A percentile compares a stretch with the other conserved stretches of the same genome.
Evolutionary conservation across 257 asterid genomes (phyloP).

Genomic region (Solanum lycopersicoides): DNA sequence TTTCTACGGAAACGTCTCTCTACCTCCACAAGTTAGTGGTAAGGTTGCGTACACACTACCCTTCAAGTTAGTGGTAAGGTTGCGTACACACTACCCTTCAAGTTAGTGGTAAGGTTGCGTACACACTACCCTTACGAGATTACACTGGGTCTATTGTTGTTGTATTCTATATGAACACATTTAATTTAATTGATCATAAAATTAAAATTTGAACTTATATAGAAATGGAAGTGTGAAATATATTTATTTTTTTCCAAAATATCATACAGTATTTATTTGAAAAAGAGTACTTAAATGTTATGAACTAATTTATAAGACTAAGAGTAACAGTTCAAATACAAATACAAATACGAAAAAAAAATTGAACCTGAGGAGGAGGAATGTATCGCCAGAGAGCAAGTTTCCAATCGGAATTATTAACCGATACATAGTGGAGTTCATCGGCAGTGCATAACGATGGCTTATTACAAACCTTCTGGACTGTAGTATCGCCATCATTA

Average conservation of each 20-base stretch:
- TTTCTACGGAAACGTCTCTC: background rate
- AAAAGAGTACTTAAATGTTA: background rate
- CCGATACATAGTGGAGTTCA: conserved; percentile 84
- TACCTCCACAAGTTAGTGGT: background rate
- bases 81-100: background rate
- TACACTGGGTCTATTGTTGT: background rate
- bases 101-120: background rate
- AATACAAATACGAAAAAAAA: background rate
- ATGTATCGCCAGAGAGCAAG: conserved; percentile 94
- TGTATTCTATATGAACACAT: background rate
- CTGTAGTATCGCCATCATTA: conserved; percentile 12
- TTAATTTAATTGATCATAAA: background rate
- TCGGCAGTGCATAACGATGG: conserved; percentile 92
- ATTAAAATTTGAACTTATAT: background rate
- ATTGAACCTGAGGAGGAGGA: conserved; percentile 65
- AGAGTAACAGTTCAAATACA: background rate
- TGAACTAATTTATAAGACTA: background rate
- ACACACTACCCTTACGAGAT: background rate
- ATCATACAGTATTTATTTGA: background rate
- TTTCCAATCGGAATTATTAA: conserved; percentile 56
- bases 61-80: too few relatives aligned
- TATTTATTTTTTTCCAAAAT: background rate
- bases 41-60: background rate
- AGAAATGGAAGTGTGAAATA: background rate
- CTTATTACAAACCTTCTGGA: conserved; percentile 32